phyloP scores from a whole-genome alignment of 345 rosid genomes.

The Citrus medica region DNA sequence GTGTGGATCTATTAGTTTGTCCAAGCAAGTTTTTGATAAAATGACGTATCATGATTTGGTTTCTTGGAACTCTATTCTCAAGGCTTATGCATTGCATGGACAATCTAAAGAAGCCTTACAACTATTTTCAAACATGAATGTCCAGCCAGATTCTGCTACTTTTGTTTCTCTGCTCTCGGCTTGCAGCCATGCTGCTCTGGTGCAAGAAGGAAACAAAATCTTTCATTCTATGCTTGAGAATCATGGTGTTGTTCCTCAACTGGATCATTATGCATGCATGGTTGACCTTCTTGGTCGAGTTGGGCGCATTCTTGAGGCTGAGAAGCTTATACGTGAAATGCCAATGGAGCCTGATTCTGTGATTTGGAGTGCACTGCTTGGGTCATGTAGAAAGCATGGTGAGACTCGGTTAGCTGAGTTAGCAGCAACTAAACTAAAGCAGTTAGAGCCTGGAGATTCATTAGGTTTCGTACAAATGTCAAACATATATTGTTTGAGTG shows the following conservation, averaged over 20 bases:
- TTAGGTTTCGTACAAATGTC: conserved; percentile 78
- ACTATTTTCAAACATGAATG: conserved; percentile 58
- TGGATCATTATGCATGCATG: conserved; percentile 86
- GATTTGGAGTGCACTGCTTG: conserved; percentile 82
- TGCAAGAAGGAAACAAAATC: conserved; percentile 61
- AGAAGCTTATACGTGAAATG: conserved; percentile 54
- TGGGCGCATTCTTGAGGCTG: conserved; percentile 65
- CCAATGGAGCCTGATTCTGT: conserved; percentile 80
- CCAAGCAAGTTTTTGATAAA: conserved; percentile 61
- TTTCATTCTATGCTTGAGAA: conserved; percentile 54
- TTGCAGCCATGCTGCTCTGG: conserved; percentile 84
- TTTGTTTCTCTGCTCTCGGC: conserved; percentile 79
- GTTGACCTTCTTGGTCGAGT: conserved; percentile 84
- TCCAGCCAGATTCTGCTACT: conserved; percentile 70
- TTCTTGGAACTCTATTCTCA: conserved; percentile 90
- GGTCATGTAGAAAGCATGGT: conserved; percentile 84
- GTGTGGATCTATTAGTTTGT: conserved; percentile 63
- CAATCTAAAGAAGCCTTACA: conserved; percentile 59
- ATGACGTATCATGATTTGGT: conserved; percentile 52
- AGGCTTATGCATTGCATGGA: conserved; percentile 80
- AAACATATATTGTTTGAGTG: conserved; percentile 66
- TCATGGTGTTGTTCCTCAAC: conserved; percentile 51
- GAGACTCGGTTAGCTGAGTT: conserved; percentile 51
- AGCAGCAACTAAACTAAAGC: conserved; percentile 55
- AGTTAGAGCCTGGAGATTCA: conserved; percentile 57